Evolutionary conservation across 768 basidiomycete genomes (phyloP), one percentile per base, ranked within the genome.

Genomic region (Pleurotus platypus): DNA sequence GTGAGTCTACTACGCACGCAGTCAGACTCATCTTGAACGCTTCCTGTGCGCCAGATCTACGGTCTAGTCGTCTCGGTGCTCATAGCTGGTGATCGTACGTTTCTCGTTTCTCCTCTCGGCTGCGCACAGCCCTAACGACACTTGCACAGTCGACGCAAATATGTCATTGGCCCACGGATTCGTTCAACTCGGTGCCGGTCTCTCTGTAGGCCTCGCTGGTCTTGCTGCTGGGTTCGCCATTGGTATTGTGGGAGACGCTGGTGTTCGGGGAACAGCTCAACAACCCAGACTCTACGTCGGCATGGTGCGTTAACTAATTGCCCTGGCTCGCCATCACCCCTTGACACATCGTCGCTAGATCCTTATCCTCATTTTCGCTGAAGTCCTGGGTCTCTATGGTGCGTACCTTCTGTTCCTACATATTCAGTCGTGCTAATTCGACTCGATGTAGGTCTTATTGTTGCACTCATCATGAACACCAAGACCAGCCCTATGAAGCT

Each of bases 1-100:
- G 96, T 98, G 64, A 63, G 93, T 86, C 35, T 42, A 8, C 30
- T 35, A 35, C 8, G 30, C 30, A 8, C 30, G 30, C 30, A 35
- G 8, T 35, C 11, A 35, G 9, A 11, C 30, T 35, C 30, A 35
- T 35, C 11, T 11, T 35, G 1, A 35, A 35, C 30, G 30, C 30
- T 35, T 35, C 11, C 30, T 35, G 30, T 35, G 30, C 30, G 11
- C 30, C 63, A 92, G 94, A 94, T 92, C 65, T 98, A 99, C 75
- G 97, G 97, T 67, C 86, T 99, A 60, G 97, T 99, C 72, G 96
- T 99, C 48, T 95, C 94, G n/a, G 96, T 98, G 56, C 83, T 99
- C 68, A 97, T 99, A 70, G 87, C 91, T 56, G 78, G 84, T 67
- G 83, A 85, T 69, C 80, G 94, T 97, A 70, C 69, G 94, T 87